Base-by-base conservation (phyloP, 2,329 filamentous ascomycete genomes). In the Xylariaceae sp. region DNA sequence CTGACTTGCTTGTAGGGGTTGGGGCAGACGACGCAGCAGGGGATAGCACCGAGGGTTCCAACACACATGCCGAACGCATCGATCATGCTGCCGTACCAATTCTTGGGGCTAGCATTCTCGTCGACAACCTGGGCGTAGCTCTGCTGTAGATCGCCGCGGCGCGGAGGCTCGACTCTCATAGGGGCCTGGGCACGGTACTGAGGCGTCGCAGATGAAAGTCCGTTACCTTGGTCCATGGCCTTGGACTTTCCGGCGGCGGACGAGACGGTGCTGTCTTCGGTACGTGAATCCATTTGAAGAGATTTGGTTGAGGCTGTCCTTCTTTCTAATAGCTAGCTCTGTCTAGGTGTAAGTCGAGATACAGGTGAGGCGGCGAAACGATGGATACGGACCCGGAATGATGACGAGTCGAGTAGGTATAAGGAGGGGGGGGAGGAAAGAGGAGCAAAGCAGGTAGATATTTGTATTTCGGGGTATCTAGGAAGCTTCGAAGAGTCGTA, bases 1-100 rank as follows among this genome's bases (percentile, higher is more conserved):
- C 81, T 77, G 56, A 99, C 92, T 47, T 84, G 86, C 77, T 95
- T 95, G 81, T 91, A 97, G 2, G 92, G 94, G 75, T 99, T 99
- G 48, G 94, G 94, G 76, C 88, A 96, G 74, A 86, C 78, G 69
- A 96, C 74, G 71, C 91, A 95, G 83, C 91, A 95, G 3, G 94
- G 94, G 63, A 97, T 80, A 19, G 94, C 91, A 49, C 94, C 94
- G 27, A 88, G 67, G 45, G 84, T 87, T 64, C 94, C 94, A 52
- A 96, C 78, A 64, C 80, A 76, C 50, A 80, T 70, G 61, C 94
- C 94, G 6, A 97, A 75, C 12, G 76, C 72, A 70, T 92, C 88
- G 72, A 95, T 55, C 85, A 96, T 89, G 57, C 75, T 75, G 27
- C 90, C 90, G 67, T 97, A 99, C 91, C 91, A 96, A 68, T 89